Evolutionary conservation across 495 filamentous ascomycete genomes (phyloP).

Genomic region (Penicillium parvum): DNA sequence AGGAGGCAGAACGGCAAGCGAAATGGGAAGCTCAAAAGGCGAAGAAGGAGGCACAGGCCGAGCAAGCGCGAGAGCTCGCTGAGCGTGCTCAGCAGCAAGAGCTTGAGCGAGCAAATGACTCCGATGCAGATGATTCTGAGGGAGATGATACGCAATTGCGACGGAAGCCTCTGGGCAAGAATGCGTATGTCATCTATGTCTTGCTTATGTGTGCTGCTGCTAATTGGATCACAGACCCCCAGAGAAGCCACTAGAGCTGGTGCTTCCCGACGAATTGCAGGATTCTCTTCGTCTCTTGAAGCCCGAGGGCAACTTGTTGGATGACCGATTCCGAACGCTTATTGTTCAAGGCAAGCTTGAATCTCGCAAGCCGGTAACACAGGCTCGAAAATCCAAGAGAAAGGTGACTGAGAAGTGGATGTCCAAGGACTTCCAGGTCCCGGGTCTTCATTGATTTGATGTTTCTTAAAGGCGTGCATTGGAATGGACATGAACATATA

Average conservation of each 20-base stretch:
- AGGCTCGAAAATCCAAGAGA: slow-evolving; percentile 71
- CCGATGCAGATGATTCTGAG: slow-evolving; percentile 54
- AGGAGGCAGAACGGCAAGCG: slow-evolving; percentile 71
- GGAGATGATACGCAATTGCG: slow-evolving; percentile 57
- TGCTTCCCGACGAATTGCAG: slow-evolving; percentile 88
- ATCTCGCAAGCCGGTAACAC: slow-evolving; percentile 66
- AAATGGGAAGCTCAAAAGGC: slow-evolving; percentile 69
- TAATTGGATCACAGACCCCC: slow-evolving; percentile 54
- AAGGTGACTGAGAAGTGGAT: slow-evolving; percentile 91
- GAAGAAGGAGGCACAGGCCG: slow-evolving; percentile 60
- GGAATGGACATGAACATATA: slow-evolving; percentile 32
- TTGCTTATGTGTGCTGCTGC: slow-evolving; percentile 6
- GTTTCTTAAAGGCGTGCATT: slow-evolving; percentile 24
- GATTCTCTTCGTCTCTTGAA: slow-evolving; percentile 85
- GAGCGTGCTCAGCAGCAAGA: slow-evolving; percentile 59
- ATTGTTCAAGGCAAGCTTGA: slow-evolving; percentile 87
- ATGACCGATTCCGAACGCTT: slow-evolving; percentile 85
- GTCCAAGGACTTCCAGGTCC: slow-evolving; percentile 84
- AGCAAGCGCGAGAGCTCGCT: slow-evolving; percentile 60
- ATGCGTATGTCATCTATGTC: slow-evolving; percentile 41
- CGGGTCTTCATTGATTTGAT: slow-evolving; percentile 32
- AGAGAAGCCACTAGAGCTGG: slow-evolving; percentile 76
- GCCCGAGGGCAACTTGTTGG: slow-evolving; percentile 89
- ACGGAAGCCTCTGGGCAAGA: slow-evolving; percentile 68
- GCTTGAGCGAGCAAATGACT: slow-evolving; percentile 32